Percentiles rank a stretch among this genome's conserved stretches.
These are phyloP conservation scores for Alternaria alternata DNA, from an alignment of 2,329 filamentous ascomycete species.

Conservation along the genomic window DNA sequence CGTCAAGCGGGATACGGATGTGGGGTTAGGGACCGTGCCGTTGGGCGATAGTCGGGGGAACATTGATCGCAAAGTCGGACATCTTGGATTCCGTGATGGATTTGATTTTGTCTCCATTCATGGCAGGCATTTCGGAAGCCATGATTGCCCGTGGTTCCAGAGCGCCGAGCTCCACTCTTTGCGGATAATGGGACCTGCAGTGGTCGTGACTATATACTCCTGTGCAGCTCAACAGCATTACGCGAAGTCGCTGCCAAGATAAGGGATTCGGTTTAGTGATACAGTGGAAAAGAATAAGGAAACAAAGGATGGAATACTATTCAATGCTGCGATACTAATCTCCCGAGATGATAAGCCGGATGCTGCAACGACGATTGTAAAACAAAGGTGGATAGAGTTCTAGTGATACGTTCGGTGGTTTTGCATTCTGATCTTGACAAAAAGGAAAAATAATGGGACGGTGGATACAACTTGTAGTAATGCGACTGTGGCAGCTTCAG, in stretches of 20 bases:
- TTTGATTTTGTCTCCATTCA: not conserved
- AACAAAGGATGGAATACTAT: not conserved
- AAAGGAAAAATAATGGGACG: not conserved
- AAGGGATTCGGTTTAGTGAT: not conserved
- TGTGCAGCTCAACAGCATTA: not conserved
- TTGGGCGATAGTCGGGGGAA: not conserved
- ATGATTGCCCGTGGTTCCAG: not conserved
- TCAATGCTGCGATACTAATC: not conserved
- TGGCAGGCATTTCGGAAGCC: not conserved
- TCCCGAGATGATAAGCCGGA: not conserved
- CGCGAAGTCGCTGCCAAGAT: not conserved
- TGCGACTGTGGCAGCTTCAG: constrained; percentile 8
- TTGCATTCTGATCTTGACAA: not conserved
- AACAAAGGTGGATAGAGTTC: not conserved
- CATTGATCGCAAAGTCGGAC: not conserved
- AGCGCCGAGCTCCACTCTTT: not conserved
- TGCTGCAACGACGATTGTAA: not conserved
- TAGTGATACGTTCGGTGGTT: not conserved
- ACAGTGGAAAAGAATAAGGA: not conserved
- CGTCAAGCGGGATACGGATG: not conserved
- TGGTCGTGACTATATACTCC: not conserved
- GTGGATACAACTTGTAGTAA: not conserved
- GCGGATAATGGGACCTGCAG: not conserved
- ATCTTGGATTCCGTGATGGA: not conserved
- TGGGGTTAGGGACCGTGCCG: not conserved